Evolutionary conservation across 768 basidiomycete genomes (phyloP).

Genomic region (Candolleomyces eurysporus): DNA sequence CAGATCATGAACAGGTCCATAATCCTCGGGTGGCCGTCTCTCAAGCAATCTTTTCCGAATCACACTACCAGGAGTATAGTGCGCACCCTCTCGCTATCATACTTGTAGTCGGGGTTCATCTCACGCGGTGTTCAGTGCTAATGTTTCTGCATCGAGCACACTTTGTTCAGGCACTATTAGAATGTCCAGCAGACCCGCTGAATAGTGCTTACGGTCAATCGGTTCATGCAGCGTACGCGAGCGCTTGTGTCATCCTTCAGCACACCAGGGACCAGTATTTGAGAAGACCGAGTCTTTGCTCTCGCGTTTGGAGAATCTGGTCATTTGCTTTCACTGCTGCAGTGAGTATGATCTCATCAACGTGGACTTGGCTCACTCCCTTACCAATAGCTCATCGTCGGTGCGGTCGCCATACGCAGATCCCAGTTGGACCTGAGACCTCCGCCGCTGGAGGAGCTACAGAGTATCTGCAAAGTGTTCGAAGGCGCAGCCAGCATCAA

Average conservation of each 20-base stretch:
- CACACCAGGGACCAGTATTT: constrained; percentile 39
- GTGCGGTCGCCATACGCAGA: constrained; percentile 50
- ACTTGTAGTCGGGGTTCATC: constrained; percentile 6
- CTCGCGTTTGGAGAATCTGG: constrained; percentile 62
- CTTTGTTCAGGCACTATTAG: constrained; percentile 55
- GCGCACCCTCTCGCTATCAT: constrained; percentile 14
- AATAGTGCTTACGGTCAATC: constrained; percentile 48
- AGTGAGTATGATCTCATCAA: constrained; percentile 29
- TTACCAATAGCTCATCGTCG: constrained; percentile 44
- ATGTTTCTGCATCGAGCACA: constrained; percentile 55
- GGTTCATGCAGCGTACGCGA: constrained; percentile 49
- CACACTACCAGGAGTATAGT: constrained; percentile 48
- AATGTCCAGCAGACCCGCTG: constrained; percentile 46
- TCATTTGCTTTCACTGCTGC: constrained; percentile 53
- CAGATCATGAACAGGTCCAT: constrained; percentile 17
- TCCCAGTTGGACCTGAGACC: constrained; percentile 43
- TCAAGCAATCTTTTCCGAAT: constrained; percentile 41
- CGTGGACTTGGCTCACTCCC: not conserved
- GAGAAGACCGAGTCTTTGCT: constrained; percentile 42
- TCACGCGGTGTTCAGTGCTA: constrained; percentile 34
- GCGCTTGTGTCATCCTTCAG: constrained; percentile 46
- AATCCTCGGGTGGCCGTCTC: constrained; percentile 32
- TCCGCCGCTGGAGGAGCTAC: constrained; percentile 44
- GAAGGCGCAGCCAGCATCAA: constrained; percentile 41
- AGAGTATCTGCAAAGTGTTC: constrained; percentile 46